Evolutionary conservation across 805 yeast species (phyloP), one percentile per base, ranked within the genome.

Genomic region (Yamadazyma takamatsuzukensis): DNA sequence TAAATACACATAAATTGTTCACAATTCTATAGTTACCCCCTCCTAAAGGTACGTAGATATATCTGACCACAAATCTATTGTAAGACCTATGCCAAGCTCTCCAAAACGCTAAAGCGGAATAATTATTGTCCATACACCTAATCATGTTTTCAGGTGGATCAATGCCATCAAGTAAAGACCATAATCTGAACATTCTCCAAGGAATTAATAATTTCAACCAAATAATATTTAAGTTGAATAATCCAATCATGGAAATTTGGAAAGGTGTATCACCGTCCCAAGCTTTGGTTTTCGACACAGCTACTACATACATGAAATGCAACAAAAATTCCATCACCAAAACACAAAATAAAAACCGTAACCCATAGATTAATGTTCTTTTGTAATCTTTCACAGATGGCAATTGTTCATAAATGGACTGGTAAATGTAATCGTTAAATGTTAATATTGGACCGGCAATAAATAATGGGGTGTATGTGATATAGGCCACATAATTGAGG

Each of bases 61-160:
- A 93, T 40, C 95, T 71, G 16, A 84, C 74, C 21, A 85, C 83
- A 95, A 96, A 93, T 45, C 83, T 74, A 60, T 90, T 89, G 63
- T 69, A 93, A 29, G 95, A 82, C 51, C 97, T 75, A 59, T 93
- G 99, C 99, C 99, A 93, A 3, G 96, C 95, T 53, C 97, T 74
- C 99, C 99, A 93, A 56, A 93, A 93, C n/a, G 93, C 87, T 40
- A 86, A 58, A 0, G 96, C 93, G 21, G 95, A 83, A 56, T 80
- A 93, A 59, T 93, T 93, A 59, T 93, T 87, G 54, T 87, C 84
- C 78, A 93, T 86, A 54, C 97, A 89, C 37, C 99, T 70, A 36
- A 93, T 79, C 97, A 93, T 93, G 51, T 93, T 93, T 54, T 93
- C 99, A 2, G 98, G 97, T 0, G 97, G 85, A 51, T 93, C 97